Conservation (phyloP, 2,329 filamentous ascomycete species). For the Monosporascus sp. region DNA sequence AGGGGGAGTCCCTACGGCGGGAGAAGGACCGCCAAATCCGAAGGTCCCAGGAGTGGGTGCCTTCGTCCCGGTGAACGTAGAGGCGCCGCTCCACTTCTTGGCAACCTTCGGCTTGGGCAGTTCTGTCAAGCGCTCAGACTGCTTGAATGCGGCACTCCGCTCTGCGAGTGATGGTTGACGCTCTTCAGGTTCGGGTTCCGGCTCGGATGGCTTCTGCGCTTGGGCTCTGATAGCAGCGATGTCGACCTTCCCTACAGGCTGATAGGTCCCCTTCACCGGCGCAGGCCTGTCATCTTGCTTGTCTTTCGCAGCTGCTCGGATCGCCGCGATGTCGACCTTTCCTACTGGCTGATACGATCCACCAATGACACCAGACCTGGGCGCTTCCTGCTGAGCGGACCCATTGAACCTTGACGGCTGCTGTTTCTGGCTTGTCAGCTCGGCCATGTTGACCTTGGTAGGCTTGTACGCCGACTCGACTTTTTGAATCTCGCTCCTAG, state of each 20-base stretch:
- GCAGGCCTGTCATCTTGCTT: slow-evolving; percentile 73
- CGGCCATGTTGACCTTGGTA: slow-evolving; percentile 89
- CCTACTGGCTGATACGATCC: slow-evolving; percentile 91
- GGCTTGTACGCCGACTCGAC: slow-evolving; percentile 90
- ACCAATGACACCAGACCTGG: slow-evolving; percentile 60
- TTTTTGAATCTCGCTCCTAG: slow-evolving; percentile 82
- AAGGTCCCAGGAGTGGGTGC: slow-evolving; percentile 71
- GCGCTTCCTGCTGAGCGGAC: slow-evolving; percentile 38
- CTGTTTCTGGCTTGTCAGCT: slow-evolving; percentile 69
- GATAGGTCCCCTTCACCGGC: slow-evolving; percentile 85
- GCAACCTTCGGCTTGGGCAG: slow-evolving; percentile 93
- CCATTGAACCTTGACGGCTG: slow-evolving; percentile 58
- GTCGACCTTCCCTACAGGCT: slow-evolving; percentile 93
- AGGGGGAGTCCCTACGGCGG: slow-evolving; percentile 49
- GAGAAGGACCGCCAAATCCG: slow-evolving; percentile 57
- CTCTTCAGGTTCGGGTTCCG: slow-evolving; percentile 35
- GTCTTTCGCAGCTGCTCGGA: slow-evolving; percentile 69
- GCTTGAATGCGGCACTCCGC: slow-evolving; percentile 66
- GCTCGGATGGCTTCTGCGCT: slow-evolving; percentile 58
- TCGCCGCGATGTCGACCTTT: slow-evolving; percentile 94
- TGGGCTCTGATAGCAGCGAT: slow-evolving; percentile 88
- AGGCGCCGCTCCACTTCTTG: slow-evolving; percentile 74
- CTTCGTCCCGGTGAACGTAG: slow-evolving; percentile 80
- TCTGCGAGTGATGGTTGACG: slow-evolving; percentile 62
- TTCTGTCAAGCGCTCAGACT: slow-evolving; percentile 75